Evolutionary conservation across 1,284 basidiomycete genomes (phyloP).

Genomic region (Ustilago sp.): DNA sequence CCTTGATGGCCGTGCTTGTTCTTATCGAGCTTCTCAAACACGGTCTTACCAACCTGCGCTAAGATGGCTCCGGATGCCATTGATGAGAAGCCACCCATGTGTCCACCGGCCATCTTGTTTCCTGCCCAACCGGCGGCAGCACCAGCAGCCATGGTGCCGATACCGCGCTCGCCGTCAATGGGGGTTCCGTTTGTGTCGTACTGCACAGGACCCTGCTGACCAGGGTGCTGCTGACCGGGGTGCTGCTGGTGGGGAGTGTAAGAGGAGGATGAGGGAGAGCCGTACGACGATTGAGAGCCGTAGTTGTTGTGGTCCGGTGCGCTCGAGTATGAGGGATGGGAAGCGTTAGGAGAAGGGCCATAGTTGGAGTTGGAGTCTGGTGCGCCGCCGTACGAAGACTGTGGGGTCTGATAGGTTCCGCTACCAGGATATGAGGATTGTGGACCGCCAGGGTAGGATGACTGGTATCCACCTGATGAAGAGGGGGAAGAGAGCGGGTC

Average conservation of each 20-base stretch:
- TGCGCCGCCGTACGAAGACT: neutral
- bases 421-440: conserved; percentile 8
- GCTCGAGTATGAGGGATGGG: conserved; percentile 19
- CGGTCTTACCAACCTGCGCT: conserved; percentile 59
- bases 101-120: conserved; percentile 56
- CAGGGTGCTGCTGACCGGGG: conserved; percentile 11
- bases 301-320: conserved; percentile 28
- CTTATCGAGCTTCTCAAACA: conserved; percentile 48
- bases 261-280: conserved; percentile 8
- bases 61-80: conserved; percentile 55
- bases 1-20: conserved; percentile 35
- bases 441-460: conserved; percentile 26
- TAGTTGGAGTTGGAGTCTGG: neutral
- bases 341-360: neutral
- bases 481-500: conserved; percentile 22
- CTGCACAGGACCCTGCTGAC: conserved; percentile 39
- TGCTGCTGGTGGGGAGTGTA: conserved; percentile 13
- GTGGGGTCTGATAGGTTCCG: neutral
- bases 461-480: conserved; percentile 5
- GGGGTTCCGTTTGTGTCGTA: conserved; percentile 62
- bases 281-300: conserved; percentile 6
- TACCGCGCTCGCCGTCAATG: conserved; percentile 56
- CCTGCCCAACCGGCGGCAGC: conserved; percentile 55
- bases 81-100: conserved; percentile 46
- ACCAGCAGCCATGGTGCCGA: conserved; percentile 62